A percentile compares a stretch with the other conserved stretches of the same genome.
These are phyloP conservation scores for Solanum bulbocastanum DNA, from an alignment of 257 asterid species.

Conservation along the genomic window DNA sequence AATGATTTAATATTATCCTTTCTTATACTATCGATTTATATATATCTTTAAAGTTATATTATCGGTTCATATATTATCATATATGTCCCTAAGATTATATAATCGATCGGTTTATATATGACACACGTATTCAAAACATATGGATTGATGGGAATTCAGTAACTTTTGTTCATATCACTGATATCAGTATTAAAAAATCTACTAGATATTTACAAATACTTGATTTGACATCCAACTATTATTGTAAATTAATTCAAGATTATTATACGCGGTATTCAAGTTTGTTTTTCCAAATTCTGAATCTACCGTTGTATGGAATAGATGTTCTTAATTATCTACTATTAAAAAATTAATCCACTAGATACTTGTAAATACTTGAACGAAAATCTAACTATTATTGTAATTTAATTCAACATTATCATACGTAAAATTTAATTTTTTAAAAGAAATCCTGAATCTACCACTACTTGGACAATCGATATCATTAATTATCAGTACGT, in stretches of 20 bases:
- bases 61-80: background rate
- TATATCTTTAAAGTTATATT: too few species aligned
- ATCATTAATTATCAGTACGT: background rate
- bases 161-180: background rate
- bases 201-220: background rate
- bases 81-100: too few species aligned
- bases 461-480: too few species aligned
- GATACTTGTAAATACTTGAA: background rate
- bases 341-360: background rate
- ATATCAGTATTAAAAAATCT: background rate
- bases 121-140: fast-evolving
- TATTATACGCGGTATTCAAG: background rate
- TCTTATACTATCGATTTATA: background rate
- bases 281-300: background rate
- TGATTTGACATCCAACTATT: background rate
- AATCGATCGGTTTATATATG: too few species aligned
- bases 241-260: background rate
- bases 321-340: too few species aligned
- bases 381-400: background rate
- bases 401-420: background rate
- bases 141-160: background rate
- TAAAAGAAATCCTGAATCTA: fast-evolving
- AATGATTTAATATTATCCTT: background rate
- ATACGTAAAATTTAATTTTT: background rate
- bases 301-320: too few species aligned